Base-by-base conservation (phyloP, 345 rosid genomes). In the Corymbia maculata region DNA sequence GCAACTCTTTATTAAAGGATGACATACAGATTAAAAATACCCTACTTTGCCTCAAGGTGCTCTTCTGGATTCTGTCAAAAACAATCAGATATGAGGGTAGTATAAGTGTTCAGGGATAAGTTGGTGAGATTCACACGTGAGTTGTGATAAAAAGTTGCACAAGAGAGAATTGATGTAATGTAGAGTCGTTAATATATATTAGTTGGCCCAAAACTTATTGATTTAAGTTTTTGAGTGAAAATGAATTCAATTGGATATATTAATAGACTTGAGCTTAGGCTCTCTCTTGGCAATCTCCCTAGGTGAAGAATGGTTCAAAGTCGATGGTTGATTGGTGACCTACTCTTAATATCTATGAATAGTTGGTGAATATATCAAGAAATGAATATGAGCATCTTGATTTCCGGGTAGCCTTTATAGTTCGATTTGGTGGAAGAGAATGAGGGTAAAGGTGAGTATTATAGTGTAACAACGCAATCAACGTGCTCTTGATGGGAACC, bases 111-210 rank as follows among this genome's bases (percentile, higher is more conserved):
- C 4, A 19, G 36, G 49, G 4, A 19, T 44, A 36, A 70, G 47
- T 36, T 36, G 45, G 5, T 16, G 42, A 68, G 45, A 15, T 68
- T 70, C 12, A 16, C 44, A 19, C 8, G 6, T 70, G 4, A 16
- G 2, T 32, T 16, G 13, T 17, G 22, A 32, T 70, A 5, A 70
- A 32, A 70, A 70, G 24, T 32, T 11, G 0, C 7, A 3, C 4
- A 0, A 2, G 1, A 16, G 1, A 16, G 6, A 70, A 32, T 8
- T 70, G 13, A 0, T 9, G 0, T 4, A 21, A 2, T 14, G 21
- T 14, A 13, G 21, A 30, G 21, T 8, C 13, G 9, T 32, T 32
- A 2, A 70, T 70, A 70, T 32, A 9, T 32, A 8, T 6, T 17
- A 8, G 6, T 32, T 32, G 24, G 3, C 45, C 3, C 42, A 16